phyloP scores from a whole-genome alignment of 129 eudicot genomes.

The Arctium lappa region DNA sequence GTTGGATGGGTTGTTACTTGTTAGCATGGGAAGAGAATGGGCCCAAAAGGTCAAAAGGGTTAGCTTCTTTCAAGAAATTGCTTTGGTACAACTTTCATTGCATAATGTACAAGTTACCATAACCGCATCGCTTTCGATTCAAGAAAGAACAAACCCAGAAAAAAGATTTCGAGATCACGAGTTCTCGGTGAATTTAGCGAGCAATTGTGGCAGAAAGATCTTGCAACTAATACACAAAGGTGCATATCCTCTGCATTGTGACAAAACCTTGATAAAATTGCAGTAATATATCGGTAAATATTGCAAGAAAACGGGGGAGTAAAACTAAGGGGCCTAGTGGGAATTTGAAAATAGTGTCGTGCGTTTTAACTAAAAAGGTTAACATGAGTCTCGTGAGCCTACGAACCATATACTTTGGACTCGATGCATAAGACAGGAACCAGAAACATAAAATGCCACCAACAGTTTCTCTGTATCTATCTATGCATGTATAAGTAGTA shows the following conservation, averaged over 20 bases:
- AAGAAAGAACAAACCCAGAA: neutral
- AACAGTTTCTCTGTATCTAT: constrained; percentile 20
- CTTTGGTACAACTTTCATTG: neutral
- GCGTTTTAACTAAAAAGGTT: constrained; percentile 21
- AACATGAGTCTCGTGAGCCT: constrained; percentile 13
- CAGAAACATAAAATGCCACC: constrained; percentile 27
- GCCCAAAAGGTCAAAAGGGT: neutral
- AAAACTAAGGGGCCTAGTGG: neutral
- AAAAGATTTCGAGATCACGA: neutral
- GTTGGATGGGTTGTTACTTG: constrained; percentile 1
- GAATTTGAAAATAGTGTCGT: neutral
- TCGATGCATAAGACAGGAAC: constrained; percentile 37
- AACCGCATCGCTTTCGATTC: neutral
- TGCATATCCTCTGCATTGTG: neutral
- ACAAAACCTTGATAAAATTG: constrained; percentile 2
- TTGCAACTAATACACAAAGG: constrained; percentile 7
- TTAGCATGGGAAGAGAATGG: neutral
- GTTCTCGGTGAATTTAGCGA: neutral
- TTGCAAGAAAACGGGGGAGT: neutral
- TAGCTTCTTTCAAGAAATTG: neutral
- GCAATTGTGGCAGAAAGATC: neutral
- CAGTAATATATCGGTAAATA: neutral
- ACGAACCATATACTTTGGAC: constrained; percentile 24
- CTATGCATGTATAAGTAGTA: constrained; percentile 13
- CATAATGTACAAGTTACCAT: neutral